Evolutionary conservation across 805 yeast genomes (phyloP).

Genomic region (Crinitomyces ghanaensis): DNA sequence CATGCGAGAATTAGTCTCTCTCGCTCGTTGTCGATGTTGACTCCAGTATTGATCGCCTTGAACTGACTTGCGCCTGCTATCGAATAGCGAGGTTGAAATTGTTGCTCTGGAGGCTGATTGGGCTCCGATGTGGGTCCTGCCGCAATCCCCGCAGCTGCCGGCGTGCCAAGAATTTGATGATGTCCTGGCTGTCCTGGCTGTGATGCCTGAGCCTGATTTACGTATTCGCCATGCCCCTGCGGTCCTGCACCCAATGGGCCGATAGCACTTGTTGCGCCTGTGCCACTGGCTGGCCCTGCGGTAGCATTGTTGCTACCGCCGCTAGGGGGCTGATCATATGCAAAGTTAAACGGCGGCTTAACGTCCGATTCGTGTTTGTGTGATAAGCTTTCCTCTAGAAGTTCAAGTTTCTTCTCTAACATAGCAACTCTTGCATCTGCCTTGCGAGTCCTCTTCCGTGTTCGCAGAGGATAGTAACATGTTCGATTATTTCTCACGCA

Average conservation of each 20-base stretch:
- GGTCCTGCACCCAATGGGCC: background rate
- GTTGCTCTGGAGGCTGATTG: constrained; percentile 7
- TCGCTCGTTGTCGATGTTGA: constrained; percentile 10
- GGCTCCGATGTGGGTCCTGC: too few species aligned
- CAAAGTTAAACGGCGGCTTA: background rate
- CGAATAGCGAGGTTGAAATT: too few species aligned
- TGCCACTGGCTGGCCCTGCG: background rate
- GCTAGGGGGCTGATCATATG: background rate
- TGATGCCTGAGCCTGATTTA: too few species aligned
- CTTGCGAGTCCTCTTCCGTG: constrained; percentile 40
- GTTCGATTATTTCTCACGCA: constrained; percentile 51
- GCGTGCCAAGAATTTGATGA: too few species aligned
- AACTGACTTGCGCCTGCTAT: too few species aligned
- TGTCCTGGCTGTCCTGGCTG: too few species aligned
- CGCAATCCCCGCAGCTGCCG: too few species aligned
- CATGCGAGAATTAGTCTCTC: constrained; percentile 15
- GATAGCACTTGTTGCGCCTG: too few species aligned
- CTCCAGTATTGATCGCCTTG: constrained; percentile 4
- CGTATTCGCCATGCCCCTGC: background rate
- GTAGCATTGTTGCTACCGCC: background rate
- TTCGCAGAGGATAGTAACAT: constrained; percentile 60
- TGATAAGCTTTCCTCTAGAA: constrained; percentile 15
- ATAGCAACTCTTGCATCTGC: constrained; percentile 24
- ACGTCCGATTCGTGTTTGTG: constrained; percentile 2
- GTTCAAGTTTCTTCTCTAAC: constrained; percentile 23